Conservation (phyloP, 768 basidiomycete genomes). For the Candolleomyces efflorescens region DNA sequence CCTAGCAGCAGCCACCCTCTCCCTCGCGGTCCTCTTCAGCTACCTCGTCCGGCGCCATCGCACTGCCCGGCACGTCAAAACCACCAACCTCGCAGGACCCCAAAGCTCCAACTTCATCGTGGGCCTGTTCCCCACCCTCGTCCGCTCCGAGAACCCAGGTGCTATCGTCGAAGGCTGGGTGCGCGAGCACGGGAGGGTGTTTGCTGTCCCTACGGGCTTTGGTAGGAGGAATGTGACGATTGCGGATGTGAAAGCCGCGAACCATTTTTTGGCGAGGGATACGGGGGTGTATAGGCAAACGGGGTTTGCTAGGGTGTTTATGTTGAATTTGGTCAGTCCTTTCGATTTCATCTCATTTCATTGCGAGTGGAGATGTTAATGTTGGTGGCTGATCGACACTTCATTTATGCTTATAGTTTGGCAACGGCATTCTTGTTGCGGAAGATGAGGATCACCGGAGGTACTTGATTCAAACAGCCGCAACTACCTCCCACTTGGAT, state of each 20-base stretch:
- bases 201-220: slow-evolving; percentile 31
- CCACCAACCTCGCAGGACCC: not conserved
- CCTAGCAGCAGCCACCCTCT: no score
- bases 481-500: no score
- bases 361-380: not conserved
- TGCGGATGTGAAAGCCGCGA: slow-evolving; percentile 46
- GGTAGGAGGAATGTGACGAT: slow-evolving; percentile 32
- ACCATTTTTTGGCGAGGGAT: slow-evolving; percentile 47
- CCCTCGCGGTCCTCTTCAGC: no score
- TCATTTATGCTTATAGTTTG: slow-evolving; percentile 26
- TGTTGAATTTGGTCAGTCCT: slow-evolving; percentile 35
- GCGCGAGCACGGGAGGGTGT: slow-evolving; percentile 43
- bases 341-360: no score
- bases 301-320: slow-evolving; percentile 26
- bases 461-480: no score
- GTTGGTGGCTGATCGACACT: not conserved
- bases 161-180: slow-evolving; percentile 43
- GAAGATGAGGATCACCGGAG: slow-evolving; percentile 45
- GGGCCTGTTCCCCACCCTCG: slow-evolving; percentile 30
- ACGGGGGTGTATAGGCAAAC: slow-evolving; percentile 45
- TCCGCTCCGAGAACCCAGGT: slow-evolving; percentile 24
- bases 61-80: not conserved
- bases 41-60: no score
- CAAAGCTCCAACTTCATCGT: slow-evolving; percentile 23
- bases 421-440: slow-evolving; percentile 35